Conservation (phyloP, 768 basidiomycete genomes). For the Porphyrellus cyaneotinctus region DNA sequence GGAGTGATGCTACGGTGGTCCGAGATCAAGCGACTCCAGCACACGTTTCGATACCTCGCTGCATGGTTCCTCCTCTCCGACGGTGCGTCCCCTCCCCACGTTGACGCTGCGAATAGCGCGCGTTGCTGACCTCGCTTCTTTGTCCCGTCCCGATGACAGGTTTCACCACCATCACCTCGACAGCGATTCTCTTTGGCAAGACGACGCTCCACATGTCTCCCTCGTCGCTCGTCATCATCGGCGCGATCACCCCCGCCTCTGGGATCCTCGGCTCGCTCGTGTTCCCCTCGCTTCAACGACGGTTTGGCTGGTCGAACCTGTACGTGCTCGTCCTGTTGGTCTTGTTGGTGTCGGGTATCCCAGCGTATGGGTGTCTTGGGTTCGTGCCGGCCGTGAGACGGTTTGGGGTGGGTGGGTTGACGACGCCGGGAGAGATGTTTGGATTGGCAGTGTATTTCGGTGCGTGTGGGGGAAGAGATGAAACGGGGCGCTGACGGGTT, state of each 20-base stretch:
- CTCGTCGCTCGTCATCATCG: slow-evolving; percentile 73
- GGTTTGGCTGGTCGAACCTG: slow-evolving; percentile 61
- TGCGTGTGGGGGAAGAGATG: slow-evolving; percentile 14
- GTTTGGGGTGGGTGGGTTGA: slow-evolving; percentile 63
- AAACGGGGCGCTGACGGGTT: not conserved
- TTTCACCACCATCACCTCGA: slow-evolving; percentile 90
- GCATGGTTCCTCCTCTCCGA: slow-evolving; percentile 96
- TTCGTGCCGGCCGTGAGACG: slow-evolving; percentile 56
- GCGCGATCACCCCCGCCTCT: slow-evolving; percentile 67
- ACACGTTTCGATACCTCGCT: slow-evolving; percentile 85
- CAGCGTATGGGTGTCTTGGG: slow-evolving; percentile 79
- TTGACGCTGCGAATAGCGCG: too few relatives aligned
- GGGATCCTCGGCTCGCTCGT: slow-evolving; percentile 84
- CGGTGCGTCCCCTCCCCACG: slow-evolving; percentile 57
- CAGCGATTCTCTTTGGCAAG: slow-evolving; percentile 89
- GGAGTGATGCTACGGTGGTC: slow-evolving; percentile 68
- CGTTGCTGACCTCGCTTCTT: not conserved
- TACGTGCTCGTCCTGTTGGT: slow-evolving; percentile 65
- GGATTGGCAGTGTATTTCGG: slow-evolving; percentile 80
- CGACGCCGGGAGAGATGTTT: slow-evolving; percentile 82
- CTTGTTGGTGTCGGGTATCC: slow-evolving; percentile 59
- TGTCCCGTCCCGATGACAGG: slow-evolving; percentile 34
- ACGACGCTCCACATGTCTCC: slow-evolving; percentile 80
- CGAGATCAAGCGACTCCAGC: slow-evolving; percentile 68
- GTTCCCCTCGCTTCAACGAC: slow-evolving; percentile 72